A percentile compares a stretch with the other conserved stretches of the same genome.
Conservation (phyloP, 2,329 filamentous ascomycete species). For the Sarocladium brachiariae region DNA sequence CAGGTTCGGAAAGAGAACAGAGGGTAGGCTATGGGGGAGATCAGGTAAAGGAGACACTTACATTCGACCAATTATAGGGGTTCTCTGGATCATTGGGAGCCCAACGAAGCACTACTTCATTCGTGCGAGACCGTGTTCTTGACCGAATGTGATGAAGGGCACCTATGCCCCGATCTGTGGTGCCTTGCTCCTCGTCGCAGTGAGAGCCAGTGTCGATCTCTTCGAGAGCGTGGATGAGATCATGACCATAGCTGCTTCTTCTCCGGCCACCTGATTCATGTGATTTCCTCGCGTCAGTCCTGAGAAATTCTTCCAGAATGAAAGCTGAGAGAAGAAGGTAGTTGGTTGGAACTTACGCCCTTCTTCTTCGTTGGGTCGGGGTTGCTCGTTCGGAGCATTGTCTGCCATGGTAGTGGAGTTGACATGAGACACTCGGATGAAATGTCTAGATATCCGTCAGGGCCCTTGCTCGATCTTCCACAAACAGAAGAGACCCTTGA, state of each 20-base stretch:
- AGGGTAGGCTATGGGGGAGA: not conserved
- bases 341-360: not conserved
- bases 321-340: not conserved
- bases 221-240: constrained; percentile 22
- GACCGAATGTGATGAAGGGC: constrained; percentile 28
- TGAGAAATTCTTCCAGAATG: no score
- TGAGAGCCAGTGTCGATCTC: constrained; percentile 33
- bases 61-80: constrained; percentile 44
- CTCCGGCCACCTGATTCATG: constrained; percentile 17
- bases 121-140: constrained; percentile 24
- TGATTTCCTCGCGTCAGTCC: not conserved
- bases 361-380: not conserved
- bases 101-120: constrained; percentile 37
- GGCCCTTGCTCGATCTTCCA: no score
- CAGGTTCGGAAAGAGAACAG: not conserved
- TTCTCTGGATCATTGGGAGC: constrained; percentile 42
- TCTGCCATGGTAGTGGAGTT: not conserved
- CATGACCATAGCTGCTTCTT: constrained; percentile 18
- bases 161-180: constrained; percentile 27
- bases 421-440: not conserved
- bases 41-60: constrained; percentile 16
- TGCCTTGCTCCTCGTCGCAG: constrained; percentile 31
- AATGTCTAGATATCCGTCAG: no score
- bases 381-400: not conserved
- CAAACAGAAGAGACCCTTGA: no score